Base-by-base conservation (phyloP, 192 early-diverging fungal species). In the Podochytrium sp. region DNA sequence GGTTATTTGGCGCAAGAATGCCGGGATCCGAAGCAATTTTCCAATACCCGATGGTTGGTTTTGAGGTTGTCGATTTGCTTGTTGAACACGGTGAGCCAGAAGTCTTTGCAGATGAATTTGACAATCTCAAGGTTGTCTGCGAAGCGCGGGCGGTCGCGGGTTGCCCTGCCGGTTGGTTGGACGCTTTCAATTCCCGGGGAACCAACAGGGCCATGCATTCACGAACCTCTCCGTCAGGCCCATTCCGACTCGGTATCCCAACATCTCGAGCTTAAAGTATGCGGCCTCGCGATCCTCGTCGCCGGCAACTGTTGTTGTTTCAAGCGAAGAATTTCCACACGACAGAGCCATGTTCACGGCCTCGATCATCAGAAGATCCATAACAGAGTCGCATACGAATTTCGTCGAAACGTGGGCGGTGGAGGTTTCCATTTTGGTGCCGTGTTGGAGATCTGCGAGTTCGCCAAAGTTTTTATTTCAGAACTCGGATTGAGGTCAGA, bases 61-160 rank as follows among this genome's bases (percentile, higher is more conserved):
- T 99, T 99, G 12, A 99, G 83, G 71, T 98, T 98, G 74, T 99
- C 98, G 40, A 99, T 90, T 76, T 99, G 96, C 65, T 98, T 95
- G 77, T 96, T 94, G 76, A 98, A 99, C 51, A 96, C 79, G 37
- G 91, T 81, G 55, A 91, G 91, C 98, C 98, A 99, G 29, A 97
- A 86, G 58, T 99, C 98, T 78, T 98, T 98, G 85, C 98, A 99
- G 10, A 99, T 90, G 86, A 97, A 99, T 78, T 99, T 99, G 58
- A 99, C 92, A 35, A 97, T 92, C 55, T 98, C 98, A 27, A 99
- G 81, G 34, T 91, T 98, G 83, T 98, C 97, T 0, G 85, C 81
- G 75, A 99, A 94, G 3, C 98, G 90, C 67, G 93, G 87, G 69
- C 91, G 86, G 53, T 96, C 91, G 65, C 90, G 89, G 0, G 96